Conservation (phyloP, 768 basidiomycete genomes). For the Tulasnella sp. region DNA sequence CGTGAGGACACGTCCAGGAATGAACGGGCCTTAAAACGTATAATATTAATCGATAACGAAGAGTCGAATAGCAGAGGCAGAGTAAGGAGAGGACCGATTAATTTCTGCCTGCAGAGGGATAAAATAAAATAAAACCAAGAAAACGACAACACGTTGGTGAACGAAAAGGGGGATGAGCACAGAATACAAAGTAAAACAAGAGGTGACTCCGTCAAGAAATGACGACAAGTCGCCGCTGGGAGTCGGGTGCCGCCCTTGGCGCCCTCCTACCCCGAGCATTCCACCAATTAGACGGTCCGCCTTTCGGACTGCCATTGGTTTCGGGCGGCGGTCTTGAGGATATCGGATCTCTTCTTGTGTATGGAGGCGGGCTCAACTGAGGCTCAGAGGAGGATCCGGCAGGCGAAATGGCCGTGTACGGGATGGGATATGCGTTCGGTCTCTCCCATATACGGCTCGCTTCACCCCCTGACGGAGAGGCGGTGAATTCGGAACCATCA, state of each 20-base stretch:
- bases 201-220: background rate
- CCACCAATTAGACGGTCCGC: background rate
- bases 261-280: background rate
- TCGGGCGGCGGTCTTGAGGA: background rate
- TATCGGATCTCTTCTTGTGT: background rate
- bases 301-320: background rate
- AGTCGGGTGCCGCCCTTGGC: background rate
- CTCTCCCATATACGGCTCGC: constrained; percentile 11
- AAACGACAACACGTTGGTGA: background rate
- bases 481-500: background rate
- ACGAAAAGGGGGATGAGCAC: background rate
- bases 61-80: background rate
- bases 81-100: background rate
- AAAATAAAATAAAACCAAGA: background rate
- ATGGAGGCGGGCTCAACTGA: constrained; percentile 12
- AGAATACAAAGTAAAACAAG: background rate
- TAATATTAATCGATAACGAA: background rate
- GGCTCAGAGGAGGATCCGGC: background rate
- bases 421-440: constrained; percentile 19
- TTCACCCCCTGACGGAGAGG: background rate
- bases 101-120: background rate
- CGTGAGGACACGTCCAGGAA: background rate
- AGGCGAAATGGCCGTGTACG: background rate
- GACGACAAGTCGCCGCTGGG: background rate
- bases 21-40: background rate